Evolutionary conservation across 768 basidiomycete species (phyloP), one percentile per base, ranked within the genome.

Genomic region (Suillus alpinus): DNA sequence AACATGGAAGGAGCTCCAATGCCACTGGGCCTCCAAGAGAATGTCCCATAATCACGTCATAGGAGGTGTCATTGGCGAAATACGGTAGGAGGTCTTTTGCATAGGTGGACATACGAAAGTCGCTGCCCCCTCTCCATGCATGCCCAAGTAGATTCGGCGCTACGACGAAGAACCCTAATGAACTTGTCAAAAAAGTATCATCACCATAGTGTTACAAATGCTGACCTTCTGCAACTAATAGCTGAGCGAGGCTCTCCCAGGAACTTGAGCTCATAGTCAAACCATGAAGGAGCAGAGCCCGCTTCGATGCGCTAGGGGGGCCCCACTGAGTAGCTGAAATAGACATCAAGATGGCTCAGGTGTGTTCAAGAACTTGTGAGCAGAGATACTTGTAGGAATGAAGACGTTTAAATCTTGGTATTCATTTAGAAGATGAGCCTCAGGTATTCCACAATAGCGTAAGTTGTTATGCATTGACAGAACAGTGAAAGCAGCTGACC

Each of bases 31-130:
- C 61, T 34, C 66, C 66, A 14, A 67, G 57, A 12, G 66, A 67
- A 49, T 65, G 67, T 20, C 63, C 66, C 1, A 67, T 62, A 59
- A 65, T 61, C 56, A 67, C 34, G 26, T 67, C 66, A 37, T 60
- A 65, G 31, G 34, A 46, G 26, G 34, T 52, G 18, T 26, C 56
- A 23, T n/a, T 13, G 40, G 56, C 44, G 23, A 67, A 63, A 49
- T 63, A 64, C 10, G 66, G 59, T 20, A 34, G 60, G 16, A 62
- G 62, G 23, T 66, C 65, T 47, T 64, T 41, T 6, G 55, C 57
- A 7, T 67, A 57, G 4, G 53, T 47, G 36, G 53, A 32, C 36
- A 65, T 57, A 39, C 41, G 59, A 40, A 59, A 62, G 55, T 62
- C 61, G 34, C 40, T 39, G 56, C 58, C 55, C 32, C 58, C 47